Percentiles rank a stretch among this genome's conserved stretches.
phyloP scores from a whole-genome alignment of 2,329 filamentous ascomycete genomes.

The Aspergillus fumigatus region DNA sequence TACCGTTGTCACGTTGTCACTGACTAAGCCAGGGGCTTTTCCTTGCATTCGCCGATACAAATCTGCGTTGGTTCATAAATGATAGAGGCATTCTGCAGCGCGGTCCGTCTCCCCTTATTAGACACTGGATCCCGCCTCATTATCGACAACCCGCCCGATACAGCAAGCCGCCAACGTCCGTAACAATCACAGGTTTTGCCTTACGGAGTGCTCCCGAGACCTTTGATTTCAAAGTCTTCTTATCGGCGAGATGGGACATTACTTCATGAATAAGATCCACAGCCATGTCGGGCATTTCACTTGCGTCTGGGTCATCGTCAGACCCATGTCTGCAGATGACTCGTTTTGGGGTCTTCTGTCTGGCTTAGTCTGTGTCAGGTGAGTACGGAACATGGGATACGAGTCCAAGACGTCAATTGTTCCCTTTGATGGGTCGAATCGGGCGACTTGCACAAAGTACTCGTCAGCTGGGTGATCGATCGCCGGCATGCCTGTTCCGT shows the following conservation, averaged over 20 bases:
- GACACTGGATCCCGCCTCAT: slow-evolving; percentile 69
- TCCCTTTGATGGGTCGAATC: slow-evolving; percentile 80
- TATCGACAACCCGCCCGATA: slow-evolving; percentile 72
- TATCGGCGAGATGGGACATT: slow-evolving; percentile 57
- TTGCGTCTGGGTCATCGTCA: slow-evolving; percentile 74
- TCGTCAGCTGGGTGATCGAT: slow-evolving; percentile 48
- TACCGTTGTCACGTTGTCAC: slow-evolving; percentile 76
- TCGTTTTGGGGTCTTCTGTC: slow-evolving; percentile 62
- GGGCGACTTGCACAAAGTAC: slow-evolving; percentile 76
- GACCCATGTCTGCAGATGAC: slow-evolving; percentile 75
- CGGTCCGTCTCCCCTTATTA: slow-evolving; percentile 64
- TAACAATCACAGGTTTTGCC: slow-evolving; percentile 72
- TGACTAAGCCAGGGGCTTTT: slow-evolving; percentile 62
- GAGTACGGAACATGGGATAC: slow-evolving; percentile 65
- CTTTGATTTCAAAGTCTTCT: slow-evolving; percentile 84
- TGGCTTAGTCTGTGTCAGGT: slow-evolving; percentile 48
- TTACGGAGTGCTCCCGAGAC: slow-evolving; percentile 79
- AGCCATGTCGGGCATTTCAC: slow-evolving; percentile 66
- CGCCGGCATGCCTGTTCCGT: slow-evolving; percentile 48
- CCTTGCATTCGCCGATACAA: slow-evolving; percentile 64
- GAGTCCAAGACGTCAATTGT: slow-evolving; percentile 72
- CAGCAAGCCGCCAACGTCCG: slow-evolving; percentile 71
- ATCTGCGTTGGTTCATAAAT: slow-evolving; percentile 61
- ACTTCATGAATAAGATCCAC: slow-evolving; percentile 61
- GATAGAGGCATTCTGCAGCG: slow-evolving; percentile 62